Base-by-base conservation (phyloP, 1,284 basidiomycete genomes). In the Caloboletus inedulis region DNA sequence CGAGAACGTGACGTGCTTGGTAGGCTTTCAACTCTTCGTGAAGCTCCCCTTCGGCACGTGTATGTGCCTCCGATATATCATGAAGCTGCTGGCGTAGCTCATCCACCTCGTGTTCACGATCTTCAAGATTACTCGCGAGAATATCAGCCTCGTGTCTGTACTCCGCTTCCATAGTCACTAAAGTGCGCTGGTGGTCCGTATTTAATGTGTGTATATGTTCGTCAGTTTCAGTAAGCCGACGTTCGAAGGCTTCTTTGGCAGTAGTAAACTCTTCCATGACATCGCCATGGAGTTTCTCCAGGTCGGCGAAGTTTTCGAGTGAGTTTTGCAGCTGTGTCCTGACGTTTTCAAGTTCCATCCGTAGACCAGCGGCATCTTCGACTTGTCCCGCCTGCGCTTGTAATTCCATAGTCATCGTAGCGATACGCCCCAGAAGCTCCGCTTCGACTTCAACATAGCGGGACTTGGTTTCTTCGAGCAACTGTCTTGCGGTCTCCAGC, bases 51-150 rank as follows among this genome's bases (percentile, higher is more conserved):
- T 69, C 57, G 6, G 56, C 43, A 23, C 40, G 53, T 33, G 49
- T 56, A 18, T 70, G 71, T 21, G 59, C 61, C n/a, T 72, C 66
- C 14, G 66, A 64, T 50, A 76, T 67, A 4, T 69, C 64, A 54
- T 73, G 68, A 4, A 84, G 62, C 29, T 65, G 59, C 27, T 54
- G 54, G 25, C 54, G 63, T 43, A 68, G 44, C 7, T 63, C 52
- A 36, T 66, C 55, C 30, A 58, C 19, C 21, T 70, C 63, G 14
- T 55, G 59, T 52, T 60, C 57, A 29, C 59, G 68, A 47, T 59
- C 66, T 42, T 69, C 61, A 29, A 70, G 59, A 29, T 50, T 48
- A 43, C 30, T 45, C 18, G 50, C 30, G 14, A 71, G 63, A 8
- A 53, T 18, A 43, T 64, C 55, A 21, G 40, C 44, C 12, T 69